Base-by-base conservation (phyloP, 2,329 filamentous ascomycete species). In the Pyrenophora graminea region DNA sequence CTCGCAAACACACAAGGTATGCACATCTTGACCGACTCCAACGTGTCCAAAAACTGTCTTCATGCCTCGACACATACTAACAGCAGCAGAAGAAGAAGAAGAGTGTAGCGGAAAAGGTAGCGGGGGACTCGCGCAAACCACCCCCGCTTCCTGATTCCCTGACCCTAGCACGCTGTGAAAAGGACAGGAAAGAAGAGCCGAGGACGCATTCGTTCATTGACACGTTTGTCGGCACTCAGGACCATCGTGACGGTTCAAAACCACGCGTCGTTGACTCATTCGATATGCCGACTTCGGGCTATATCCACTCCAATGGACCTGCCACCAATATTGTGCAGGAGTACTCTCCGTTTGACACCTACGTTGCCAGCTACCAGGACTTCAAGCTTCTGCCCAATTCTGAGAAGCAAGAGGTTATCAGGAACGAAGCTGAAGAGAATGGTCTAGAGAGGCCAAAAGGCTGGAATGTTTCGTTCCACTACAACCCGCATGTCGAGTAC, bases 401-500 rank as follows among this genome's bases (percentile, higher is more conserved):
- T 0, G 68, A 72, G 31, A 73, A 82, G 59, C 77, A 79, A 56
- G 72, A 76, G 30, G 82, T 85, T 58, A 79, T 83, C 62, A 71
- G 76, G 40, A 70, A 77, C 46, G 79, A 82, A 59, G 79, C 81
- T 34, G 79, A 83, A 54, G 74, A 79, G 55, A 79, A 90, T 73
- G 87, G 86, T 61, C 90, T 97, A 66, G 84, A 85, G 45, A 83
- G 86, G 31, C 92, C 93, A 1, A 87, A 88, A 68, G 92, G 91
- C 62, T 92, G 95, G 76, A 91, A 83, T 27, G 93, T 99, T 39
- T 97, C 93, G 8, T 97, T 92, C 76, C 94, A 99, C 73, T 91
- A 91, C 76, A 97, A 97, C 67, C 90, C 92, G 1, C 86, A 90
- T 53, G 95, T 97, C 71, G 94, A 99, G 77, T 89, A 89, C 70